Conservation (phyloP, 169 alveolate species). For the Plasmodium vinckei region DNA sequence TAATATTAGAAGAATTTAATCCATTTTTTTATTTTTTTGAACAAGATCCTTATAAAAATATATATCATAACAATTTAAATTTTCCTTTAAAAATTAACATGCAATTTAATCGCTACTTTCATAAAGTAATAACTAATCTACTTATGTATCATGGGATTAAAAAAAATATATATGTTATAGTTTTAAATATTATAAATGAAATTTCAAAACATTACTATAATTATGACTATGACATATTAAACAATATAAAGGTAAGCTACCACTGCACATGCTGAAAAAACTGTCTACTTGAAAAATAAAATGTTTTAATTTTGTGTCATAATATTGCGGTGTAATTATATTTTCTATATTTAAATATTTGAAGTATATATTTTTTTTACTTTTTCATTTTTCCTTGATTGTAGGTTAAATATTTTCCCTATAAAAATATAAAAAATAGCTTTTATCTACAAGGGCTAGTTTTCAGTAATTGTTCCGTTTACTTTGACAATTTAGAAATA, state of each 20-base stretch:
- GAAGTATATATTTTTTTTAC: background rate
- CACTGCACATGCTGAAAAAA: background rate
- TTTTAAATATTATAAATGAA: conserved; percentile 46
- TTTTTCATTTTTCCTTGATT: background rate
- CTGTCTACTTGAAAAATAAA: no score
- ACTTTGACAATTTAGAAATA: conserved; percentile 64
- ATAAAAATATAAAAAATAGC: conserved; percentile 39
- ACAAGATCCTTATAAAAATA: conserved; percentile 43
- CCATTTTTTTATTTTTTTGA: conserved; percentile 73
- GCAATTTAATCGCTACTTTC: conserved; percentile 51
- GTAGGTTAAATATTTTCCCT: conserved; percentile 65
- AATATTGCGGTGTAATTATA: no score
- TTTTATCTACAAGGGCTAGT: conserved; percentile 66
- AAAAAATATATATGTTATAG: conserved; percentile 21
- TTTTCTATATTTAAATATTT: no score
- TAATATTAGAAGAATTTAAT: conserved; percentile 39
- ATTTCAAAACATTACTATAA: conserved; percentile 48
- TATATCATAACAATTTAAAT: conserved; percentile 51
- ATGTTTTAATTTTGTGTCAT: no score
- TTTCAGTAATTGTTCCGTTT: conserved; percentile 57
- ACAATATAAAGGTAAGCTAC: conserved; percentile 37
- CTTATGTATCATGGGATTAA: conserved; percentile 46
- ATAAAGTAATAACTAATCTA: conserved; percentile 52
- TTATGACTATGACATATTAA: conserved; percentile 63
- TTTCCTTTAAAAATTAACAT: conserved; percentile 61